Evolutionary conservation across 768 basidiomycete genomes (phyloP).

Genomic region (Botryobasidium botryosum): DNA sequence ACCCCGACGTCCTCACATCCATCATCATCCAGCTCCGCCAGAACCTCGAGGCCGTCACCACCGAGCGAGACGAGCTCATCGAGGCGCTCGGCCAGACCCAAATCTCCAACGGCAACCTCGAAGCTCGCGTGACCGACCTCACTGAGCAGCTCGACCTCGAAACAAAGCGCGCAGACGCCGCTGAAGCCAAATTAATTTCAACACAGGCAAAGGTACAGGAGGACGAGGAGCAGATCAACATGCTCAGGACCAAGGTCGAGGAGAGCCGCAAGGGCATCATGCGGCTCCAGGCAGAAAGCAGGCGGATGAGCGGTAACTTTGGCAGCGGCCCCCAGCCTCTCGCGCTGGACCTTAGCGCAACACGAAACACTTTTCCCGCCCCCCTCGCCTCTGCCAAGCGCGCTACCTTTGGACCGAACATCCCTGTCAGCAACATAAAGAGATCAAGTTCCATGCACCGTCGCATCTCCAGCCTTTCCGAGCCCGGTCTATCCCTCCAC

Average conservation of each 20-base stretch:
- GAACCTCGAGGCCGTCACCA: conserved; percentile 43
- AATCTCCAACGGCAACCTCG: conserved; percentile 43
- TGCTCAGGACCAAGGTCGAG: conserved; percentile 71
- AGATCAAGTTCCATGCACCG: conserved; percentile 35
- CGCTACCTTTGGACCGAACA: conserved; percentile 36
- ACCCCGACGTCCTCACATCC: conserved; percentile 58
- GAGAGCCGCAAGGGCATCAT: conserved; percentile 71
- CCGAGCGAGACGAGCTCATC: conserved; percentile 54
- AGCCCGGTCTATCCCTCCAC: conserved; percentile 28
- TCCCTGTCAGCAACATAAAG: conserved; percentile 42
- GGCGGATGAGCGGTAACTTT: conserved; percentile 4
- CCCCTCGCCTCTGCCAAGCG: conserved; percentile 45
- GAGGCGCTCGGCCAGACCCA: conserved; percentile 37
- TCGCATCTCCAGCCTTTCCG: conserved; percentile 51
- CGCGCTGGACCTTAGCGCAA: conserved; percentile 21
- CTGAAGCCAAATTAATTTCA: conserved; percentile 13
- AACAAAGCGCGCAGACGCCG: conserved; percentile 4
- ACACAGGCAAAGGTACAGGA: conserved; percentile 29
- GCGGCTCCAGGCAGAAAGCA: conserved; percentile 63
- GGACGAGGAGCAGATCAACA: conserved; percentile 56
- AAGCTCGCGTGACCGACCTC: conserved; percentile 31
- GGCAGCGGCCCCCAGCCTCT: not conserved
- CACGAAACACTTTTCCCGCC: conserved; percentile 33
- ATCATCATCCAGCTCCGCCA: conserved; percentile 57
- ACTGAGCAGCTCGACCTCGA: conserved; percentile 14